Base-by-base conservation (phyloP, 306 rosid genomes). In the Begonia masoniana region DNA sequence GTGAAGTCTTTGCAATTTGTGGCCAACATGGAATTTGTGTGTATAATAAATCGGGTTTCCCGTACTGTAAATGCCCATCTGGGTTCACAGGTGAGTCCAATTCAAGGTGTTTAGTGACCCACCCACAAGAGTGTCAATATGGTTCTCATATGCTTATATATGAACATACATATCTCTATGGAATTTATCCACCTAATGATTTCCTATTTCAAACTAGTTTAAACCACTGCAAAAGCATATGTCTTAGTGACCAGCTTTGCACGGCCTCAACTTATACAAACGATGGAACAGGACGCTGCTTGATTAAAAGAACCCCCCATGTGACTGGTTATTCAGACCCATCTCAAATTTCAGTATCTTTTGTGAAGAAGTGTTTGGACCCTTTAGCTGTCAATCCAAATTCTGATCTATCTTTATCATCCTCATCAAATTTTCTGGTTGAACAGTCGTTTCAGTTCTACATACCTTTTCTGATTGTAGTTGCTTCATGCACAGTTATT, bases 1-100 rank as follows among this genome's bases (percentile, higher is more conserved):
- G 96, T 79, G 70, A 78, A 23, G 96, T 87, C 26, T 82, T 82
- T 48, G 93, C 86, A 12, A 80, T 88, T 13, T 82, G 96, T 61
- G 80, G 84, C 17, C 63, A 67, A 54, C 74, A 4, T 3, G 96
- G 96, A 46, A 64, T 86, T 41, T 87, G 96, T 41, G 68, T 64
- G 67, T 71, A 75, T 43, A 59, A 23, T 42, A 58, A 75, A 51
- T 67, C 81, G 3, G 88, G 80, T 45, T 61, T 72, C 12, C 68
- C 81, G 5, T 73, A 62, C 12, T 87, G 96, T 49, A 26, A 39
- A 60, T 82, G 96, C 56, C 96, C 86, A 0, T 80, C 79, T 64
- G 55, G 63, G 71, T 63, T 58, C 39, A 54, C 48, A 31, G 52
- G 62, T 10, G 78, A 63, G 13, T 15, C 70, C 36, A 64, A 43